A percentile compares a stretch with the other conserved stretches of the same genome.
These are phyloP conservation scores for Pythium guiyangense DNA, from an alignment of 352 stramenopile species.

Conservation along the genomic window DNA sequence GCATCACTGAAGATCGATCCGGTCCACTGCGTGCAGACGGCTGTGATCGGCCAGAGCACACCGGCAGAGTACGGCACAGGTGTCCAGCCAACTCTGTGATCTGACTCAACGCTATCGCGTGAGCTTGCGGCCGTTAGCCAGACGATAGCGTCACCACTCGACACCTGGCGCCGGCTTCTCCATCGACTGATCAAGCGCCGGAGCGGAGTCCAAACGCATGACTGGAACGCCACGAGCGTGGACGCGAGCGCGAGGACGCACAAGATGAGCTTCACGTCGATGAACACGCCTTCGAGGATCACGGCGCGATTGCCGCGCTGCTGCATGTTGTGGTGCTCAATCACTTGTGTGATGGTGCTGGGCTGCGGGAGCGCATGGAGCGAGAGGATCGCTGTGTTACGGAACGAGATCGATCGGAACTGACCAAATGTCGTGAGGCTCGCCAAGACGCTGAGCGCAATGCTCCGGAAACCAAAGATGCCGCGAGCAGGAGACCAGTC, in stretches of 20 bases:
- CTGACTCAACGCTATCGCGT: no score
- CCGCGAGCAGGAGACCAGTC: slow-evolving; percentile 12
- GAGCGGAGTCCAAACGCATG: no score
- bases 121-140: no score
- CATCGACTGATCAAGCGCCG: no score
- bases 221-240: background rate
- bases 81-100: no score
- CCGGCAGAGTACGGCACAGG: slow-evolving; percentile 12
- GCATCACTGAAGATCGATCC: background rate
- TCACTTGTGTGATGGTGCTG: background rate
- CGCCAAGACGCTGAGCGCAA: slow-evolving; percentile 31
- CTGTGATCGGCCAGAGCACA: slow-evolving; percentile 9
- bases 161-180: no score
- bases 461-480: slow-evolving; percentile 24
- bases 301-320: background rate
- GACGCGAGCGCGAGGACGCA: slow-evolving; percentile 17
- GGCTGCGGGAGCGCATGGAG: slow-evolving; percentile 8
- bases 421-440: slow-evolving; percentile 27
- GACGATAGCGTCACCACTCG: no score
- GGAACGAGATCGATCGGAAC: slow-evolving; percentile 6
- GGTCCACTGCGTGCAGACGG: slow-evolving; percentile 5
- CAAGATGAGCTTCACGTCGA: slow-evolving; percentile 27
- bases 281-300: slow-evolving; percentile 21
- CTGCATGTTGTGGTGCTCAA: slow-evolving; percentile 14
- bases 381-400: slow-evolving; percentile 1